These are phyloP conservation scores for Ramichloridium luteum DNA, from an alignment of 2,329 filamentous ascomycete genomes.

Conservation along the genomic window DNA sequence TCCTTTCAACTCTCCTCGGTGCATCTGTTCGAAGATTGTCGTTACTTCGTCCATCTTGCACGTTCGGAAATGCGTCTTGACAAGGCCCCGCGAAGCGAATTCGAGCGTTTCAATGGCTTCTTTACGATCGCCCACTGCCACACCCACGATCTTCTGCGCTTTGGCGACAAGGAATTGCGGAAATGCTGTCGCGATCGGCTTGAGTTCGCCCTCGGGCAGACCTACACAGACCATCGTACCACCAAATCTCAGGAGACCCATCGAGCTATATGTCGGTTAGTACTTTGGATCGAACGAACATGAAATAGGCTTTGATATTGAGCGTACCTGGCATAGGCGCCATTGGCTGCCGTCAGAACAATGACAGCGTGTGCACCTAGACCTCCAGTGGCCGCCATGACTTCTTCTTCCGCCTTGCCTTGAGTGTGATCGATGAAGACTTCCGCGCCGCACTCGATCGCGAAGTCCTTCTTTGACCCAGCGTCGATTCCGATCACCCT, in stretches of 20 bases:
- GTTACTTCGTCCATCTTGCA: constrained; percentile 39
- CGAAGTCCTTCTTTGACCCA: constrained; percentile 50
- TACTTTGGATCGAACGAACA: constrained; percentile 2
- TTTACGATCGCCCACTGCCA: constrained; percentile 34
- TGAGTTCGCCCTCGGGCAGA: constrained; percentile 35
- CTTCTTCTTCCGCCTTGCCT: constrained; percentile 41
- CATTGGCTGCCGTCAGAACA: constrained; percentile 39
- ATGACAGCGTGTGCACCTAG: constrained; percentile 50
- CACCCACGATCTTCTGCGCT: constrained; percentile 32
- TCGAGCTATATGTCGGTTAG: no score
- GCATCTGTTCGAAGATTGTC: constrained; percentile 35
- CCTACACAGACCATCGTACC: constrained; percentile 37
- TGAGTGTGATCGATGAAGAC: constrained; percentile 52
- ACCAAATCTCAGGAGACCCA: constrained; percentile 33
- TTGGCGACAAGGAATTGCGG: constrained; percentile 32
- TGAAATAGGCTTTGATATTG: neutral
- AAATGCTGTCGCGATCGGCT: constrained; percentile 31
- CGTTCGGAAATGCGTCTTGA: constrained; percentile 36
- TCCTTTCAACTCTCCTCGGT: constrained; percentile 32
- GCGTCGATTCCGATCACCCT: constrained; percentile 55
- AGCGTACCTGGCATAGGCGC: constrained; percentile 30
- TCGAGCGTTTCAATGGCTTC: constrained; percentile 40
- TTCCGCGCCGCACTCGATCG: constrained; percentile 50
- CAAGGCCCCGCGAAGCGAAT: constrained; percentile 32
- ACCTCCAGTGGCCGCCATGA: constrained; percentile 45